These are phyloP conservation scores for Mantamonas sphyraenae DNA, from an alignment of 78 protist species.

Conservation along the genomic window DNA sequence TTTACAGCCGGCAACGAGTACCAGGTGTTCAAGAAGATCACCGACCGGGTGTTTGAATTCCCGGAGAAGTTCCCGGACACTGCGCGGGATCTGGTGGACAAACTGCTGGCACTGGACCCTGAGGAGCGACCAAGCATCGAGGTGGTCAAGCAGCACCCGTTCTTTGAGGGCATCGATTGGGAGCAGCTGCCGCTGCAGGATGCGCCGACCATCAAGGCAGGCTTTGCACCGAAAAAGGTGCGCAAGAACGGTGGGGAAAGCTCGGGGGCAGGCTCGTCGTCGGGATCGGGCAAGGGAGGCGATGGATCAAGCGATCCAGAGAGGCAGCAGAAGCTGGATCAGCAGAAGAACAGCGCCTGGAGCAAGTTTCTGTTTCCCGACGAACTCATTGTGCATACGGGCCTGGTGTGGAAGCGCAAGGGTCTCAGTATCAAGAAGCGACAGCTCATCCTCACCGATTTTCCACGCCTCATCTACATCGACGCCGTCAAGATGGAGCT, in stretches of 20 bases:
- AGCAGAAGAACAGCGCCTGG: constrained; percentile 19
- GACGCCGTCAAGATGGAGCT: constrained; percentile 49
- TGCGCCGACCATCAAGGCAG: constrained; percentile 43
- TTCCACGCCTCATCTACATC: constrained; percentile 58
- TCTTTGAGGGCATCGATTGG: constrained; percentile 53
- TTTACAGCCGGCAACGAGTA: constrained; percentile 44
- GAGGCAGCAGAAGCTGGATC: constrained; percentile 7
- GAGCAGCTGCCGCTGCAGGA: background rate
- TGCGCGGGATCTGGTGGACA: constrained; percentile 50
- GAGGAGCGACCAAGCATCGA: no score
- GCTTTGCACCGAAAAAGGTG: constrained; percentile 20
- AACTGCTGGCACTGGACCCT: constrained; percentile 38
- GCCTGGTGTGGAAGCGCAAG: constrained; percentile 32
- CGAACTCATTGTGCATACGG: constrained; percentile 48
- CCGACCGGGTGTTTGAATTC: constrained; percentile 21
- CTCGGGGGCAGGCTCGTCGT: no score
- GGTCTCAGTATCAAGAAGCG: constrained; percentile 45
- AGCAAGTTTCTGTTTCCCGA: constrained; percentile 19
- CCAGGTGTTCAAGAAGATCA: constrained; percentile 62
- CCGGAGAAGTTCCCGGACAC: constrained; percentile 55
- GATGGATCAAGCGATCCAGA: background rate
- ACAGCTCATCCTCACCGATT: constrained; percentile 45
- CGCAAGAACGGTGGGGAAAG: constrained; percentile 14
- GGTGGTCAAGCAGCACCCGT: constrained; percentile 49
- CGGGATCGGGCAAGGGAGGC: no score